Base-by-base conservation (phyloP, 164 flowering plant genomes). In the Kingdonia uniflora region DNA sequence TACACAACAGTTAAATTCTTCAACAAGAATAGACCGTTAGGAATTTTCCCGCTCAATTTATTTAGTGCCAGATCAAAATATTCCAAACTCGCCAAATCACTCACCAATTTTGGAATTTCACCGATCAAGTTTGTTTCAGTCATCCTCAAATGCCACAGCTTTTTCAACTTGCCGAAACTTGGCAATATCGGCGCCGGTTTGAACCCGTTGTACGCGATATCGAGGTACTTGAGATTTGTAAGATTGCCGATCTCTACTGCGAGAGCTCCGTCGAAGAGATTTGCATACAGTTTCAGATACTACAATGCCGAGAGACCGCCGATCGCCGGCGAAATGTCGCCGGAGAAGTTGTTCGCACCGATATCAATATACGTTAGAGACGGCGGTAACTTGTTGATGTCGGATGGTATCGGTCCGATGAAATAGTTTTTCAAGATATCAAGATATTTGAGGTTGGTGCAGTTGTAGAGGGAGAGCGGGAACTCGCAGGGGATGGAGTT, bases 381-480 rank as follows among this genome's bases (percentile, higher is more conserved):
- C 52, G 35, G 8, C 0, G 54, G 13, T 11, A 91, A 47, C 13
- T 65, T 64, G 64, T 75, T 57, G n/a, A 90, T 66, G 19, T 77
- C 80, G 6, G 39, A 44, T 2, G 97, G 97, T n/a, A 90, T 60
- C 0, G 42, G 54, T 11, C 96, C 95, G 14, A 66, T 71, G 37
- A 90, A 75, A 38, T 37, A 60, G 63, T 90, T 90, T 46, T 71
- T 71, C 0, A 85, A 78, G 23, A 90, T 74, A 65, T 82, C 76
- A 0, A 87, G 65, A n/a, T 19, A 0, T 11, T 65, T 50, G 12
- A 90, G 82, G 23, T 69, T 78, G 0, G 81, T 50, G 54, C 95
- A 90, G 40, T 65, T 71, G 64, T 68, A 75, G 5, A 90, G 60
- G 38, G 45, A 23, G 0, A 24, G 54, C 0, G 97, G 97, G 58